Evolutionary conservation across 306 rosid species (phyloP).

Genomic region (Prunus dulcis): DNA sequence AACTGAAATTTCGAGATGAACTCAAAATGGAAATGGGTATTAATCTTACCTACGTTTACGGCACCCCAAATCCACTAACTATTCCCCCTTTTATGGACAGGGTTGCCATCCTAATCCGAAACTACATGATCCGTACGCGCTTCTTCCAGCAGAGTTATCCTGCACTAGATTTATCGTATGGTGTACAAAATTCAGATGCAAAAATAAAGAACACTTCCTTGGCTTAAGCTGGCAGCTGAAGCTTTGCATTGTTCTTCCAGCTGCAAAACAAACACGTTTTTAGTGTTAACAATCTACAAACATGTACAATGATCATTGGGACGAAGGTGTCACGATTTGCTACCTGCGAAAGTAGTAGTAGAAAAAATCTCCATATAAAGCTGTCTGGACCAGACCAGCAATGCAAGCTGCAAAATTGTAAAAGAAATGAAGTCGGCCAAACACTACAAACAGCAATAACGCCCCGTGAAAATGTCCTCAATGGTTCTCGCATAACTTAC

Average conservation of each 20-base stretch:
- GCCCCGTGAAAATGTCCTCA: not conserved
- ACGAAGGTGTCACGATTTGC: constrained; percentile 4
- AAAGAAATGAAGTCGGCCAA: constrained; percentile 11
- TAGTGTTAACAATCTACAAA: not conserved
- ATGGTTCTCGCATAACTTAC: constrained; percentile 32
- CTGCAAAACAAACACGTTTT: constrained; percentile 46
- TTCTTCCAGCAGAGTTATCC: not conserved
- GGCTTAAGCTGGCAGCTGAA: constrained; percentile 79
- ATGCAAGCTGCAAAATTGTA: constrained; percentile 55
- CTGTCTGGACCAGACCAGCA: constrained; percentile 91
- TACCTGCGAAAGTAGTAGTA: constrained; percentile 92
- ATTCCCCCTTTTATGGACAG: not conserved
- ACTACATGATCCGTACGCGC: constrained; percentile 1
- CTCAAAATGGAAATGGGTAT: not conserved
- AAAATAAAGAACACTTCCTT: constrained; percentile 18
- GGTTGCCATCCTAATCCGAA: constrained; percentile 13
- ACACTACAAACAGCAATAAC: not conserved
- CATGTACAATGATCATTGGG: not conserved
- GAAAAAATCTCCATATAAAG: constrained; percentile 93
- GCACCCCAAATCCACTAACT: constrained; percentile 8
- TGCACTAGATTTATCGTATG: constrained; percentile 11
- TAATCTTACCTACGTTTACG: constrained; percentile 5
- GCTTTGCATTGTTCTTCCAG: constrained; percentile 89
- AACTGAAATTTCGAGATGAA: not conserved
- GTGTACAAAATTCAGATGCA: constrained; percentile 22